Conservation (phyloP, 805 yeast genomes). For the Ascoidea rubescens region DNA sequence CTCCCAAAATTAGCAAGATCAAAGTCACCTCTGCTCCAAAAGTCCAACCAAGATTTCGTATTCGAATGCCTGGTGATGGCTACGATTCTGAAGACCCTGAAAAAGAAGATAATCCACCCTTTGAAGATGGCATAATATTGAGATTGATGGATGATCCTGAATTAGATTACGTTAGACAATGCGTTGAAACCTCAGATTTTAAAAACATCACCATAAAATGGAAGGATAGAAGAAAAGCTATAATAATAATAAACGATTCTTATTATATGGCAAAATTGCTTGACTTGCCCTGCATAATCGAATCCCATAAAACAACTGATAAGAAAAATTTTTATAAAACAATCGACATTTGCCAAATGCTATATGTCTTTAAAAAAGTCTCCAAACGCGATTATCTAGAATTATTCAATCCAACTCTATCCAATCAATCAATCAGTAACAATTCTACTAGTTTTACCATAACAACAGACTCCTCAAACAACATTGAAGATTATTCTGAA, state of each 20-base stretch:
- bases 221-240: conserved; percentile 71
- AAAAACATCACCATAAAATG: conserved; percentile 64
- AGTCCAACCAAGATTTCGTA: conserved; percentile 1
- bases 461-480: neutral
- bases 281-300: conserved; percentile 82
- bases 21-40: neutral
- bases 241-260: conserved; percentile 34
- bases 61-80: conserved; percentile 80
- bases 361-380: conserved; percentile 52
- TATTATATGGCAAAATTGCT: conserved; percentile 47
- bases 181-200: conserved; percentile 65
- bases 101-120: conserved; percentile 82
- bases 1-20: too few relatives aligned
- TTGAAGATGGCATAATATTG: conserved; percentile 75
- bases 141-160: conserved; percentile 49
- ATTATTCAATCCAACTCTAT: conserved; percentile 16
- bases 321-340: conserved; percentile 79
- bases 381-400: conserved; percentile 30
- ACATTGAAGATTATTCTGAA: neutral
- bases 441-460: too few relatives aligned
- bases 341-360: conserved; percentile 73
- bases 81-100: conserved; percentile 96
- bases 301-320: conserved; percentile 80
- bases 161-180: conserved; percentile 55
- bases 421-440: conserved; percentile 1